Base-by-base conservation (phyloP, 495 filamentous ascomycete species). In the Poronia punctata region DNA sequence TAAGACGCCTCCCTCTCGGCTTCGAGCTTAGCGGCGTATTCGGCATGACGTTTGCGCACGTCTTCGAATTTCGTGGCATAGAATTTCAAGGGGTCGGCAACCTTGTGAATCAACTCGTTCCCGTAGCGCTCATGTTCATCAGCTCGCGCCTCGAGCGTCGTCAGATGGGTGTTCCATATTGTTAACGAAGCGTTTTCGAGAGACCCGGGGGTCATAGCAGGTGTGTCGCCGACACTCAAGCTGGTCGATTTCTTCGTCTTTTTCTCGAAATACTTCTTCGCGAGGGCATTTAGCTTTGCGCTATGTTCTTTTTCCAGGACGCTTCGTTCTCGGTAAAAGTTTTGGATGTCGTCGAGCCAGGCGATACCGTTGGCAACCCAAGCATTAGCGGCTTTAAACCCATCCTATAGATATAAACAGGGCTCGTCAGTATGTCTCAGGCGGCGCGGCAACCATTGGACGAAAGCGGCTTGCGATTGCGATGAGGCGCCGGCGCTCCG, bases 261-360 rank as follows among this genome's bases (percentile, higher is more conserved):
- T 68, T 92, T 94, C 59, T 99, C 93, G 51, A 85, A 87, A 66
- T 95, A 96, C 58, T 88, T 95, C 71, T 88, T 92, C 39, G 88
- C 88, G 35, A 99, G 68, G 2, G 78, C 80, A 43, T 76, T 84
- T 25, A 99, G 76, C 65, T 87, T 96, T 31, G 79, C 67, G 46
- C 86, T 83, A 62, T 99, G 96, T 59, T 97, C 93, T 64, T 95
- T 96, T 63, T 99, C 92, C 57, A 97, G 95, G 12, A 59, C 78
- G 49, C 86, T 87, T 38, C 93, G 77, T 62, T 99, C 92, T 22
- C 92, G 82, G 69, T 96, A 99, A 67, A 96, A 99, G 56, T 83
- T 80, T 64, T 97, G 86, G 50, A 96, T 85, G 54, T 99, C 92
- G 52, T 96, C 92, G 33, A 99, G 79, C 88, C 88, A 97, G 35